These are phyloP conservation scores for Rhizophora apiculata DNA, from an alignment of 345 rosid species.

Conservation along the genomic window DNA sequence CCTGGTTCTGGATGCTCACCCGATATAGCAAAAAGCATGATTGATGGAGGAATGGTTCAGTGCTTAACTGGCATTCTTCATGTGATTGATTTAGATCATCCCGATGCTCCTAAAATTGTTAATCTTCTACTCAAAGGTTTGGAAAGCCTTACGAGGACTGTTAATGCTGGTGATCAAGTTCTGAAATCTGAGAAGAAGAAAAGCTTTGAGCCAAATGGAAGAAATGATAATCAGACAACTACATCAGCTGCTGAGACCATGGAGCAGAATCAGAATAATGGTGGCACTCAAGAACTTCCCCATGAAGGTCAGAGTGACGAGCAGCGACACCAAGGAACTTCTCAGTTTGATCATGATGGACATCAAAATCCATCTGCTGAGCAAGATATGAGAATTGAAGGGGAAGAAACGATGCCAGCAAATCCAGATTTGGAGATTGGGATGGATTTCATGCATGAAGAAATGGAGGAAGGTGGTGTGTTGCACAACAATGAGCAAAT, in stretches of 20 bases:
- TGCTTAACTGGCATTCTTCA: constrained; percentile 75
- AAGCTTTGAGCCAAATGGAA: constrained; percentile 41
- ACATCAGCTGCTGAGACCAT: constrained; percentile 42
- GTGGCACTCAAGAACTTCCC: constrained; percentile 41
- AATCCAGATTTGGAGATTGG: constrained; percentile 56
- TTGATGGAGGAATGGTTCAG: constrained; percentile 81
- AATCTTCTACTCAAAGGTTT: constrained; percentile 80
- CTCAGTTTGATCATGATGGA: constrained; percentile 44
- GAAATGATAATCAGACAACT: constrained; percentile 43
- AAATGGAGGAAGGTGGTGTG: constrained; percentile 67
- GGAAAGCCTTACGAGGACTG: constrained; percentile 89
- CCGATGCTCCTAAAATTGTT: constrained; percentile 86
- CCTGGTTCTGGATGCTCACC: constrained; percentile 86
- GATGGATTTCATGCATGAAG: constrained; percentile 85
- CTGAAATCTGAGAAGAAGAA: constrained; percentile 72
- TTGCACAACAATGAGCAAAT: constrained; percentile 57
- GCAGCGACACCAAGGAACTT: constrained; percentile 45
- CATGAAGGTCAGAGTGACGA: constrained; percentile 46
- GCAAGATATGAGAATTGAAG: constrained; percentile 76
- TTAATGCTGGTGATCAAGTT: constrained; percentile 78
- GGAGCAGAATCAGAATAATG: constrained; percentile 46
- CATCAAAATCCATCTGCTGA: constrained; percentile 45
- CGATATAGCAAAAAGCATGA: constrained; percentile 94
- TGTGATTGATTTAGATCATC: constrained; percentile 91
- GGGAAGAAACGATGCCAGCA: constrained; percentile 46